These are phyloP conservation scores for Plenodomus biglobosus DNA, from an alignment of 2,329 filamentous ascomycete species.

Conservation along the genomic window DNA sequence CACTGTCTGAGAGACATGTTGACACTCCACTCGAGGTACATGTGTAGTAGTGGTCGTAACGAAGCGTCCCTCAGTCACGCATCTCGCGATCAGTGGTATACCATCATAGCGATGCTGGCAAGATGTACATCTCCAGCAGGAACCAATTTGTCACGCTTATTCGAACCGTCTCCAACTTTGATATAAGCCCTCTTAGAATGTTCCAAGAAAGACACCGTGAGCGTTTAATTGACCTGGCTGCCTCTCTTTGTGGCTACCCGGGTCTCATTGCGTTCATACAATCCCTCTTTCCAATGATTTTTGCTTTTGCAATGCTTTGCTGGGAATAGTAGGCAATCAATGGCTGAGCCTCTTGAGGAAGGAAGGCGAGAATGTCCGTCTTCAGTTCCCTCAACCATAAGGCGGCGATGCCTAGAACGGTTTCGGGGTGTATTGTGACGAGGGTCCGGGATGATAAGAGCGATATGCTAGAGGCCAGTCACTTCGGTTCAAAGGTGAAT, in stretches of 20 bases:
- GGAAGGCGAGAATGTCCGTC: background rate
- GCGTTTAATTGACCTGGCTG: conserved; percentile 46
- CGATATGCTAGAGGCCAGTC: background rate
- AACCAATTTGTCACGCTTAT: conserved; percentile 47
- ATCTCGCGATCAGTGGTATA: background rate
- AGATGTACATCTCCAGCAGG: conserved; percentile 12
- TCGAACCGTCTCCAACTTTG: conserved; percentile 40
- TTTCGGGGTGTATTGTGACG: background rate
- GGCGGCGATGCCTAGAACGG: background rate
- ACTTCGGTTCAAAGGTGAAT: background rate
- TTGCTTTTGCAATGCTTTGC: too few species aligned
- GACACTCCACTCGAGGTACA: too few species aligned
- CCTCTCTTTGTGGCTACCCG: conserved; percentile 34
- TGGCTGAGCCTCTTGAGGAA: background rate
- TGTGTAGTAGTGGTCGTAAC: too few species aligned
- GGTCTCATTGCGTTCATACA: conserved; percentile 46
- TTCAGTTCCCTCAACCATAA: background rate
- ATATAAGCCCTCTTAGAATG: conserved; percentile 45
- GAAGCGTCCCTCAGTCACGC: background rate
- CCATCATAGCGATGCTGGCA: background rate
- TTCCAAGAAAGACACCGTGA: conserved; percentile 39
- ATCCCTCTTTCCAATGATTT: conserved; percentile 1
- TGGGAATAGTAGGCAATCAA: too few species aligned
- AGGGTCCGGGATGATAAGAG: background rate
- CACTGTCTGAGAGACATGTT: too few species aligned